A percentile compares a stretch with the other conserved stretches of the same genome.
These are phyloP conservation scores for Viola pubescens DNA, from an alignment of 441 rosid genomes.

Conservation along the genomic window DNA sequence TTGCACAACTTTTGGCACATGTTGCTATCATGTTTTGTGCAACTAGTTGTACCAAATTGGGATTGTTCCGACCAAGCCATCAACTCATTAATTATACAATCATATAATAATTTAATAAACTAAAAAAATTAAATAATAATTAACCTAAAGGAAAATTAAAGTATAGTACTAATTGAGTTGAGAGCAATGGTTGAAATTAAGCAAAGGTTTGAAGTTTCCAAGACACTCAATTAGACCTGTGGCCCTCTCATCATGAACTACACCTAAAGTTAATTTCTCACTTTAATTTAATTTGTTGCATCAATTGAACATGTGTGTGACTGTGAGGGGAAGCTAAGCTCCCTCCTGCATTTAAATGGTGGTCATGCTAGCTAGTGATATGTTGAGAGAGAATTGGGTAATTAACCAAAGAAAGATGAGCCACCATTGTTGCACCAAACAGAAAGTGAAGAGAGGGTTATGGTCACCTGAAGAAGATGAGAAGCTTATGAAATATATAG, in stretches of 20 bases:
- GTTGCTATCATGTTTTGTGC: no score
- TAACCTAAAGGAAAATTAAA: no score
- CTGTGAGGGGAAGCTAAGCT: not conserved
- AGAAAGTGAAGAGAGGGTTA: slow-evolving; percentile 54
- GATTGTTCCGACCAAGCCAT: no score
- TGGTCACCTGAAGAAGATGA: slow-evolving; percentile 64
- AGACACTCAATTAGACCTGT: slow-evolving; percentile 23
- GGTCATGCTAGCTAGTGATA: no score
- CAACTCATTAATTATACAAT: no score
- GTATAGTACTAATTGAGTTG: slow-evolving; percentile 14
- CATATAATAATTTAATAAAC: no score
- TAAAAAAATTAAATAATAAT: no score
- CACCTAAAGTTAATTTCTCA: slow-evolving; percentile 23
- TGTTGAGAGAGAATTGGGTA: not conserved
- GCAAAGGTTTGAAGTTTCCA: slow-evolving; percentile 20
- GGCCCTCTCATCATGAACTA: slow-evolving; percentile 29
- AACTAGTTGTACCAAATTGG: no score
- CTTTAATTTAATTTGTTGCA: not conserved
- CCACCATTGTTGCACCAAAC: slow-evolving; percentile 51
- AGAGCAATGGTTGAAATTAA: slow-evolving; percentile 22
- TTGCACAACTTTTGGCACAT: no score
- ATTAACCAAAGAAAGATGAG: slow-evolving; percentile 21
- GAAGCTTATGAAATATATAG: slow-evolving; percentile 33
- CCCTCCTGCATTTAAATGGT: not conserved
- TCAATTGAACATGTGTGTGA: not conserved